These are phyloP conservation scores for Balansia obtecta DNA, from an alignment of 2,329 filamentous ascomycete genomes.

Conservation along the genomic window DNA sequence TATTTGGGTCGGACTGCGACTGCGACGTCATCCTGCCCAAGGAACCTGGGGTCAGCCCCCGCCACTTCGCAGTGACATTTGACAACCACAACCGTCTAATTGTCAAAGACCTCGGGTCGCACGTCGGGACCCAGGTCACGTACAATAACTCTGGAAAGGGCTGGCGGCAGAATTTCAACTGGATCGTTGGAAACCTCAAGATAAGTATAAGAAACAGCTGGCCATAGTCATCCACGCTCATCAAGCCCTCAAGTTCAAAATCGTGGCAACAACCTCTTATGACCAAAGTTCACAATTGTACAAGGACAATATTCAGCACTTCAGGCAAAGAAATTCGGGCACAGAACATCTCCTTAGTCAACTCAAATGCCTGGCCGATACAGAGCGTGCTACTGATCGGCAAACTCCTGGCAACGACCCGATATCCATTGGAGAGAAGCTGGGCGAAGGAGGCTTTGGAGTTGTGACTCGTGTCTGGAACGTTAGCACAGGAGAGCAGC, in stretches of 20 bases:
- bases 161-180: too few species aligned
- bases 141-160: not conserved
- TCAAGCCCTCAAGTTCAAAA: too few species aligned
- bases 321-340: not conserved
- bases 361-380: not conserved
- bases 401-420: not conserved
- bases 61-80: conserved; percentile 10
- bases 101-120: conserved; percentile 7
- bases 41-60: not conserved
- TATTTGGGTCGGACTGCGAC: not conserved
- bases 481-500: conserved; percentile 10
- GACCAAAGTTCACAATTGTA: not conserved
- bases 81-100: conserved; percentile 7
- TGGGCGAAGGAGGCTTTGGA: conserved; percentile 9
- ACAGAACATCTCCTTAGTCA: not conserved
- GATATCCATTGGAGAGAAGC: conserved; percentile 6
- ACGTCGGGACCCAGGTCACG: too few species aligned
- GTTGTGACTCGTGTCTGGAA: conserved; percentile 11
- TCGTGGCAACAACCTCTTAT: too few species aligned
- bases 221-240: too few species aligned
- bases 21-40: not conserved
- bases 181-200: too few species aligned
- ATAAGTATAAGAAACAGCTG: too few species aligned
- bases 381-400: not conserved
- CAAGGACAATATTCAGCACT: not conserved